Base-by-base conservation (phyloP, 2,329 filamentous ascomycete species). In the Phialophora expanda region DNA sequence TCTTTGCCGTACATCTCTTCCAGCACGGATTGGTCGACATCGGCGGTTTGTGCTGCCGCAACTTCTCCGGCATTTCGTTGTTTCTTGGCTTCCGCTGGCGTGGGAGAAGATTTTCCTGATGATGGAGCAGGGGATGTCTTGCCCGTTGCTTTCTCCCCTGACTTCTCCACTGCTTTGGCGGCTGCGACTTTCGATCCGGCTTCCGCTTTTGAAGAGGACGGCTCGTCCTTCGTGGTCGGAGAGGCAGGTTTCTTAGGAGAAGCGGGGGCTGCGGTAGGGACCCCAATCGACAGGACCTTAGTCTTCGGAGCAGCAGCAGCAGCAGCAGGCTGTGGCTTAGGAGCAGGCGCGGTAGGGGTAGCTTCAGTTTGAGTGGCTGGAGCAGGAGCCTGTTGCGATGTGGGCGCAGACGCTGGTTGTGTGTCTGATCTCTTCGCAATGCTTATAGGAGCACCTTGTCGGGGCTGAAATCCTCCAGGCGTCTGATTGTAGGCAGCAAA, bases 1-100 rank as follows among this genome's bases (percentile, higher is more conserved):
- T 90, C 83, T 69, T 98, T 97, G 77, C 95, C 95, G 78, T 83
- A 99, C 68, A 99, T 95, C 78, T 98, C 94, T 78, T 93, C 92
- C 67, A 99, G 82, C 0, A 92, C 94, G 28, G 93, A 83, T 77
- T 97, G 83, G 77, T 98, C 88, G 80, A 92, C 89, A 76, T 91
- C 89, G 24, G 89, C 89, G 2, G 86, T 84, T 77, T 96, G 91
- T 75, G 94, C 90, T 79, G 93, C 91, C 68, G 90, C 86, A 65
- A 99, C 90, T 41, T 91, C 88, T 77, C 96, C 92, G n/a, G 86
- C 88, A 69, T 93, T 90, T 69, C 91, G 89, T 48, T 79, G 83
- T 75, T 85, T 86, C 57, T 84, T 85, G 50, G 82, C 85, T 62
- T 92, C 86, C 14, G 81, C 82, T 38, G 83, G 82, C 22, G 85